Evolutionary conservation across 148 eudicot genomes (phyloP).

Genomic region (Rhododendron molle): DNA sequence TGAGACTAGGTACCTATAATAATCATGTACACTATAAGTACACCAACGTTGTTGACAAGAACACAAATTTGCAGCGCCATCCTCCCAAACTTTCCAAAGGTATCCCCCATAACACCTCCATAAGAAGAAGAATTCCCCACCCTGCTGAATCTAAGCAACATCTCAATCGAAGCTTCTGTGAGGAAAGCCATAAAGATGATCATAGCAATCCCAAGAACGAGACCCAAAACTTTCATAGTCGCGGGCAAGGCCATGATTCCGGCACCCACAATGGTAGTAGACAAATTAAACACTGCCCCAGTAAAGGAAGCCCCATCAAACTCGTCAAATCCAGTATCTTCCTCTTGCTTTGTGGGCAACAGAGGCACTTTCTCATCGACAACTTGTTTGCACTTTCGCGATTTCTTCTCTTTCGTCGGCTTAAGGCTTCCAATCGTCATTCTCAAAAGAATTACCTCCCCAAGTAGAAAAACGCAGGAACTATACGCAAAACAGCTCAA

Average conservation of each 20-base stretch:
- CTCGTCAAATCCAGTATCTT: conserved; percentile 11
- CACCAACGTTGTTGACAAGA: conserved; percentile 63
- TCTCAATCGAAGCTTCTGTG: conserved; percentile 63
- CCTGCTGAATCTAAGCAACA: conserved; percentile 65
- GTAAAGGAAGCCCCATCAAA: conserved; percentile 55
- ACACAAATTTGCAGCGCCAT: conserved; percentile 60
- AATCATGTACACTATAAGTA: conserved; percentile 71
- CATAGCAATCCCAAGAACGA: conserved; percentile 53
- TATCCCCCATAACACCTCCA: conserved; percentile 66
- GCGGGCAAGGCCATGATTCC: conserved; percentile 93
- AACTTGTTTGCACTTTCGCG: conserved; percentile 31
- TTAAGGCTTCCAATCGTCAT: conserved; percentile 37
- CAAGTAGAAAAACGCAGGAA: neutral
- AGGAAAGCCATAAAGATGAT: conserved; percentile 62
- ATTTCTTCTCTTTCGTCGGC: conserved; percentile 28
- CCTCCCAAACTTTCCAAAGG: conserved; percentile 70
- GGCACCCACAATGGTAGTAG: conserved; percentile 78
- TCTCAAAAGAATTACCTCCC: conserved; percentile 4
- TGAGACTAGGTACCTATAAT: conserved; percentile 51
- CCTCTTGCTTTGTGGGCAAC: conserved; percentile 40
- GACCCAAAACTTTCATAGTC: conserved; percentile 72
- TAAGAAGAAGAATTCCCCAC: conserved; percentile 50
- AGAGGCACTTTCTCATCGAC: conserved; percentile 46
- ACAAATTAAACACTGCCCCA: conserved; percentile 79
- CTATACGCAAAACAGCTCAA: neutral